These are phyloP conservation scores for Dorcoceras hygrometricum DNA, from an alignment of 257 asterid species.

Conservation along the genomic window DNA sequence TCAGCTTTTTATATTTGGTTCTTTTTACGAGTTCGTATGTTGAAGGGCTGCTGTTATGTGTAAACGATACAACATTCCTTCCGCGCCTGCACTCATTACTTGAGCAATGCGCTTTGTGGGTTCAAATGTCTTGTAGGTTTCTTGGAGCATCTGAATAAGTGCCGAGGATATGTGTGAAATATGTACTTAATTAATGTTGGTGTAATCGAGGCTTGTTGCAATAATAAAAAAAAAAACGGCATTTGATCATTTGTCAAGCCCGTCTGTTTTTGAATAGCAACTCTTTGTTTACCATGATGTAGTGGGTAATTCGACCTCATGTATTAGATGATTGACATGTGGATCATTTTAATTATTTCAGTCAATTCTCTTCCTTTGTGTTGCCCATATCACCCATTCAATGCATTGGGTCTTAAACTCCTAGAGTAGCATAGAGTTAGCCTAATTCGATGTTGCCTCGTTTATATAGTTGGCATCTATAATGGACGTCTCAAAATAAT, in stretches of 20 bases:
- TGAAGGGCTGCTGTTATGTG: slow-evolving; percentile 11
- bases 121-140: not conserved
- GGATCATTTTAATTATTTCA: too few relatives aligned
- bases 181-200: not conserved
- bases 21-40: not conserved
- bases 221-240: not conserved
- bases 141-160: not conserved
- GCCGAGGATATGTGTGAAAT: slow-evolving; percentile 10
- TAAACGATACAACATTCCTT: not conserved
- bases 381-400: too few relatives aligned
- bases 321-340: too few relatives aligned
- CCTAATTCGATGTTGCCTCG: too few relatives aligned
- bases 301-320: too few relatives aligned
- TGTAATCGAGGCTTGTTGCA: not conserved
- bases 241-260: not conserved
- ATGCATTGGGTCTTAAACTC: too few relatives aligned
- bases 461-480: too few relatives aligned
- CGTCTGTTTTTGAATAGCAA: too few relatives aligned
- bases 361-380: too few relatives aligned
- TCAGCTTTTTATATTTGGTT: slow-evolving; percentile 13
- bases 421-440: too few relatives aligned
- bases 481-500: too few relatives aligned
- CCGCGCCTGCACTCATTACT: not conserved
- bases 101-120: slow-evolving; percentile 7
- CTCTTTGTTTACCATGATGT: too few relatives aligned